Evolutionary conservation across 2,329 filamentous ascomycete species (phyloP).

Genomic region (Gaeumannomyces sp.): DNA sequence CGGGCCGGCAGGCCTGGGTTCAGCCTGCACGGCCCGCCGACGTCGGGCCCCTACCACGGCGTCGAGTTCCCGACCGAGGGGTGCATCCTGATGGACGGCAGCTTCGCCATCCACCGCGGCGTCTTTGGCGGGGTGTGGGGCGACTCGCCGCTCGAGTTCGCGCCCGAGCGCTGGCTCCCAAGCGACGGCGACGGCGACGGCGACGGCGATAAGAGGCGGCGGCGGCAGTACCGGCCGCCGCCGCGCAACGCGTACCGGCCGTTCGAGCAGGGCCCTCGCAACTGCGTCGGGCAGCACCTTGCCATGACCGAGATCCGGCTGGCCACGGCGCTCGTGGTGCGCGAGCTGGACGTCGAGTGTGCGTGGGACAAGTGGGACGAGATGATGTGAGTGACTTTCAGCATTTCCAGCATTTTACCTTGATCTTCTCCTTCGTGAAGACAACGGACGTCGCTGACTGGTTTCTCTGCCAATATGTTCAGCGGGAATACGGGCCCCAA

Average conservation of each 20-base stretch:
- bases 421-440: background rate
- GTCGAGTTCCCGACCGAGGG: conserved; percentile 9
- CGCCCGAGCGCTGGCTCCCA: conserved; percentile 8
- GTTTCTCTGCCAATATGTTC: background rate
- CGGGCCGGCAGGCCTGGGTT: conserved; percentile 8
- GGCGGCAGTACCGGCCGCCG: conserved; percentile 21
- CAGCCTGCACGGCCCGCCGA: conserved; percentile 6
- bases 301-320: conserved; percentile 14
- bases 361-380: conserved; percentile 20
- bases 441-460: background rate
- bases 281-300: conserved; percentile 46
- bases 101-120: conserved; percentile 7
- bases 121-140: conserved; percentile 1
- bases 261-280: conserved; percentile 48
- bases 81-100: conserved; percentile 7
- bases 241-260: conserved; percentile 44
- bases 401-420: background rate
- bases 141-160: conserved; percentile 3
- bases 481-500: conserved; percentile 12
- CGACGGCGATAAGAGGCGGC: conserved; percentile 7
- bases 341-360: conserved; percentile 14
- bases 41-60: background rate
- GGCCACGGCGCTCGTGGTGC: conserved; percentile 13
- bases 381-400: conserved; percentile 17
- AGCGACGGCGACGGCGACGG: conserved; percentile 18